Base-by-base conservation (phyloP, 768 basidiomycete genomes). In the Xerocomus potaroensis region DNA sequence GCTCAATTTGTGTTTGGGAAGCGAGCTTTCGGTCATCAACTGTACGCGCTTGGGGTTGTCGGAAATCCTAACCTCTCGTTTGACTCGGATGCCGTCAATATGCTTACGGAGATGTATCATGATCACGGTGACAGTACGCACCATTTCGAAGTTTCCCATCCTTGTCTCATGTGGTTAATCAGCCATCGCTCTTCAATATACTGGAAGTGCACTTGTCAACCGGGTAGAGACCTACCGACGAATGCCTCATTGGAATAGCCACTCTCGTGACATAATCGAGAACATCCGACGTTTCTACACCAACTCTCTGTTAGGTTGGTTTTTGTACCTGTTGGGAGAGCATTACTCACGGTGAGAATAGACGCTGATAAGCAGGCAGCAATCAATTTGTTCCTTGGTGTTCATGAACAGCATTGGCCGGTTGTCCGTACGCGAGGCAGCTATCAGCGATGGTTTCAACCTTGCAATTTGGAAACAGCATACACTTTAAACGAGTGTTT, bases 61-160 rank as follows among this genome's bases (percentile, higher is more conserved):
- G 81, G 85, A 16, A 82, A 72, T 47, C 93, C 95, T 0, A 83
- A 91, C 58, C 72, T 99, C 30, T 79, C 83, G 0, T 95, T 95
- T 60, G 92, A 95, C 58, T 91, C 88, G 9, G 94, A 95, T 64
- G 93, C 91, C 1, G 88, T 94, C 32, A 92, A 94, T 63, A 93
- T 98, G 81, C 61, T 99, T 55, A 98, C 93, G 4, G 92, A 96
- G 69, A 97, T 99, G 93, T 97, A 94, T 65, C 92, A 95, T 62
- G 92, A 96, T 64, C 93, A 96, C 55, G 92, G 92, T 1, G 92
- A 96, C 61, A 94, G 91, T 92, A 60, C 59, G 87, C 67, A 16
- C 27, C 24, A 4, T 16, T 31, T 53, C 9, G 8, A 2, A 1
- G 12, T 45, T 18, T 14, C 24, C 37, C 10, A 18, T 23, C 2